Conservation (phyloP, 768 basidiomycete genomes). For the Boletus rubroflammeus region DNA sequence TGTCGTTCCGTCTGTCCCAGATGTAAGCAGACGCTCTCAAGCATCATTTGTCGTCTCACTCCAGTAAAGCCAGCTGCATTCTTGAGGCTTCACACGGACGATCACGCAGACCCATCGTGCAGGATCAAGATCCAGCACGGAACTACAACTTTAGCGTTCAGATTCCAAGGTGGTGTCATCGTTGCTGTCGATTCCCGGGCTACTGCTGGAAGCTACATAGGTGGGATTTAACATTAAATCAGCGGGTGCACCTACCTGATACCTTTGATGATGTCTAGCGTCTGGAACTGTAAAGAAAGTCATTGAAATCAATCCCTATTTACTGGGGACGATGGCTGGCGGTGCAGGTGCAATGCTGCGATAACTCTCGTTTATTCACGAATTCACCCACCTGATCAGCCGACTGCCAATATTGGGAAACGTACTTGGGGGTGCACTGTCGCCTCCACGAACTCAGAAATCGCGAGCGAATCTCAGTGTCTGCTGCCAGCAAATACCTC, state of each 20-base stretch:
- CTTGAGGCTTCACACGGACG: constrained; percentile 90
- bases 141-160: constrained; percentile 96
- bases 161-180: constrained; percentile 94
- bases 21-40: constrained; percentile 48
- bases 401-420: constrained; percentile 98
- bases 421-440: constrained; percentile 97
- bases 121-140: constrained; percentile 98
- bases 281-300: constrained; percentile 99
- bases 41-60: constrained; percentile 4
- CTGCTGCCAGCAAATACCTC: constrained; percentile 97
- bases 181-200: constrained; percentile 99
- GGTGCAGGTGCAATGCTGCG: constrained; percentile 71
- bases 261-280: constrained; percentile 44
- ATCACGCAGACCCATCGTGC: constrained; percentile 90
- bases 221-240: constrained; percentile 42
- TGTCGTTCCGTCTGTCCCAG: constrained; percentile 65
- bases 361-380: not conserved
- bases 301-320: constrained; percentile 98
- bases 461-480: constrained; percentile 95
- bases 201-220: constrained; percentile 95
- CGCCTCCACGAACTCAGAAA: constrained; percentile 95
- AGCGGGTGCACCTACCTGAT: not conserved
- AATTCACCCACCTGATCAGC: constrained; percentile 43
- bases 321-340: constrained; percentile 99
- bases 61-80: constrained; percentile 77